Percentiles rank a stretch among this genome's conserved stretches.
Conservation (phyloP, 1,139 yeast species). For the Ashbya aceris region DNA sequence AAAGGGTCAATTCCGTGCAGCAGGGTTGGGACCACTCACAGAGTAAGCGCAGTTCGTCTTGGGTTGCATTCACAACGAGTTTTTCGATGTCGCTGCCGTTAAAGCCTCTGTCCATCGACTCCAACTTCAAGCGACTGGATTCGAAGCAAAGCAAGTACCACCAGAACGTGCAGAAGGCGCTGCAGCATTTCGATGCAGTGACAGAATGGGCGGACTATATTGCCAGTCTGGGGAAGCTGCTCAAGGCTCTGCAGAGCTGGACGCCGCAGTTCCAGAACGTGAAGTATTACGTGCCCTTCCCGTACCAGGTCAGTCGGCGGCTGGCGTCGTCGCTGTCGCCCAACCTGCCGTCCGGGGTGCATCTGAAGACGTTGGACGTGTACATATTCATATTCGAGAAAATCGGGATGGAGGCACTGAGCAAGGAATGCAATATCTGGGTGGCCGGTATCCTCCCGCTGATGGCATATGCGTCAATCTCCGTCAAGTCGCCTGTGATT, state of each 20-base stretch:
- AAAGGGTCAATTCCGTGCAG: no score
- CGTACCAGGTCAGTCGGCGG: slow-evolving; percentile 30
- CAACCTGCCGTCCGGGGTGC: slow-evolving; percentile 87
- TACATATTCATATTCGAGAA: slow-evolving; percentile 62
- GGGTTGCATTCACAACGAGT: no score
- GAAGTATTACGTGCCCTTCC: slow-evolving; percentile 39
- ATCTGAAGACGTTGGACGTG: slow-evolving; percentile 73
- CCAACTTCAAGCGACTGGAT: slow-evolving; percentile 27
- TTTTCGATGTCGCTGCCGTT: slow-evolving; percentile 25
- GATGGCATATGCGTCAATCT: slow-evolving; percentile 78
- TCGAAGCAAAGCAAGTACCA: slow-evolving; percentile 62
- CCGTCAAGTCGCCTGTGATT: slow-evolving; percentile 70
- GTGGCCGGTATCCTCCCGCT: slow-evolving; percentile 82
- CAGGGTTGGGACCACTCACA: no score
- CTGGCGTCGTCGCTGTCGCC: slow-evolving; percentile 56
- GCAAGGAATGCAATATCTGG: slow-evolving; percentile 57
- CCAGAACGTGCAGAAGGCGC: slow-evolving; percentile 61
- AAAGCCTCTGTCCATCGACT: slow-evolving; percentile 26
- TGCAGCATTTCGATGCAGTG: slow-evolving; percentile 71
- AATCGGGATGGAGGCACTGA: slow-evolving; percentile 44
- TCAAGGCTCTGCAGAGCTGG: slow-evolving; percentile 56
- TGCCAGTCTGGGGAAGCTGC: slow-evolving; percentile 70
- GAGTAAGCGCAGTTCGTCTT: no score
- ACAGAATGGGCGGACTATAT: slow-evolving; percentile 99
- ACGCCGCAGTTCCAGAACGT: slow-evolving; percentile 48